These are phyloP conservation scores for Pseudogymnoascus pannorum DNA, from an alignment of 2,329 filamentous ascomycete genomes.

Conservation along the genomic window DNA sequence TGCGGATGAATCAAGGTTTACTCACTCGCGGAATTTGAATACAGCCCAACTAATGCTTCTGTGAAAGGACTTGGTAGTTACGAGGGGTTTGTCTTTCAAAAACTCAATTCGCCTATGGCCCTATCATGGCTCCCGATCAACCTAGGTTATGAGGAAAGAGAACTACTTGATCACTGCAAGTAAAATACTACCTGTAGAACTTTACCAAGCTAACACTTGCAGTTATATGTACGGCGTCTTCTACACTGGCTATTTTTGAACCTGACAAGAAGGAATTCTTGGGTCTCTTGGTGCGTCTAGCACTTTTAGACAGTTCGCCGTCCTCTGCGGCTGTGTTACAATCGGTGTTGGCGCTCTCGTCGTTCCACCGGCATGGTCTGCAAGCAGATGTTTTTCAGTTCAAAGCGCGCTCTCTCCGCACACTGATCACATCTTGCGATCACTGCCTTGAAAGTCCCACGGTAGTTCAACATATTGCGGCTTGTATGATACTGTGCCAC, in stretches of 20 bases:
- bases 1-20: constrained; percentile 22
- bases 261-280: constrained; percentile 19
- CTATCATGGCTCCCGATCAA: constrained; percentile 20
- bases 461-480: constrained; percentile 21
- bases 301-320: constrained; percentile 19
- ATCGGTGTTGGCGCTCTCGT: constrained; percentile 21
- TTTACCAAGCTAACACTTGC: constrained; percentile 16
- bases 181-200: constrained; percentile 11
- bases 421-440: constrained; percentile 18
- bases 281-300: constrained; percentile 19
- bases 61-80: constrained; percentile 18
- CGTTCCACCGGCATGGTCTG: constrained; percentile 19
- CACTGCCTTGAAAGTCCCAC: constrained; percentile 16
- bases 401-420: constrained; percentile 17
- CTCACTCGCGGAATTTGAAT: constrained; percentile 16
- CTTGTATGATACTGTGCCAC: constrained; percentile 21
- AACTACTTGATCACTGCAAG: constrained; percentile 21
- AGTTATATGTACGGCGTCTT: constrained; percentile 18
- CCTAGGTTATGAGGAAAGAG: constrained; percentile 17
- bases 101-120: constrained; percentile 16
- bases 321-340: constrained; percentile 20
- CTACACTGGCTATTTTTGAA: constrained; percentile 20
- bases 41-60: constrained; percentile 17
- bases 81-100: constrained; percentile 15
- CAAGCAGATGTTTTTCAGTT: constrained; percentile 19